A percentile compares a stretch with the other conserved stretches of the same genome.
phyloP scores from a whole-genome alignment of 768 basidiomycete genomes.

The Rhizopogon vinicolor region DNA sequence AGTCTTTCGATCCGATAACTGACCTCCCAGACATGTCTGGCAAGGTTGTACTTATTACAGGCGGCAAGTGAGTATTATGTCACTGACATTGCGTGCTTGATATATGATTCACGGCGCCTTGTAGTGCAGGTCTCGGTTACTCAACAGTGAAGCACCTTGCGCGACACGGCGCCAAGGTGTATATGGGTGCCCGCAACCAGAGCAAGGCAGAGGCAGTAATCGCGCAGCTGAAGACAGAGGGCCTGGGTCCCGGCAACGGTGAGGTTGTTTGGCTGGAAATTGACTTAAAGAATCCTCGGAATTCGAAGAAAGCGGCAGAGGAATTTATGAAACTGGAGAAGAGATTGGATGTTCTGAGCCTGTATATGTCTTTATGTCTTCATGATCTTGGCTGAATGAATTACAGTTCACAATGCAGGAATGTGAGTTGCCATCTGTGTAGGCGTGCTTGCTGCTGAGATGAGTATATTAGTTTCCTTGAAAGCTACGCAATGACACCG shows the following conservation, averaged over 20 bases:
- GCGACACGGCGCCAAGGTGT: constrained; percentile 52
- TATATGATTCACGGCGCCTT: not conserved
- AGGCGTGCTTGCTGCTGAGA: not conserved
- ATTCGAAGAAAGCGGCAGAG: constrained; percentile 43
- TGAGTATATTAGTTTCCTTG: constrained; percentile 13
- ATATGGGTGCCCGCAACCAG: constrained; percentile 47
- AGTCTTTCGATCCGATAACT: constrained; percentile 28
- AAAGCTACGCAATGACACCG: constrained; percentile 13
- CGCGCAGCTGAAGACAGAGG: constrained; percentile 35
- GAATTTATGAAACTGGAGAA: constrained; percentile 45
- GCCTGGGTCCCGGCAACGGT: constrained; percentile 39
- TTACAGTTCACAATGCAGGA: constrained; percentile 52
- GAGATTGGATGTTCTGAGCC: constrained; percentile 52
- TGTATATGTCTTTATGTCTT: constrained; percentile 9
- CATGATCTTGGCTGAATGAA: not conserved
- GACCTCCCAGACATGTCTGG: constrained; percentile 43
- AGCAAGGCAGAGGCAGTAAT: constrained; percentile 18
- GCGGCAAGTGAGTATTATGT: constrained; percentile 41
- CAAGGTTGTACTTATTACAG: constrained; percentile 54
- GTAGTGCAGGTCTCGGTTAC: constrained; percentile 45
- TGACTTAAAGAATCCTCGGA: constrained; percentile 45
- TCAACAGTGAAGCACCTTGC: constrained; percentile 50
- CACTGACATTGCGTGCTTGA: not conserved
- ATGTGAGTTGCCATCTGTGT: constrained; percentile 28
- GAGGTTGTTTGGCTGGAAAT: constrained; percentile 46